Percentiles rank a stretch among this genome's conserved stretches.
Evolutionary conservation across 2,329 filamentous ascomycete species (phyloP).

Genomic region (Cytospora paraplurivora): DNA sequence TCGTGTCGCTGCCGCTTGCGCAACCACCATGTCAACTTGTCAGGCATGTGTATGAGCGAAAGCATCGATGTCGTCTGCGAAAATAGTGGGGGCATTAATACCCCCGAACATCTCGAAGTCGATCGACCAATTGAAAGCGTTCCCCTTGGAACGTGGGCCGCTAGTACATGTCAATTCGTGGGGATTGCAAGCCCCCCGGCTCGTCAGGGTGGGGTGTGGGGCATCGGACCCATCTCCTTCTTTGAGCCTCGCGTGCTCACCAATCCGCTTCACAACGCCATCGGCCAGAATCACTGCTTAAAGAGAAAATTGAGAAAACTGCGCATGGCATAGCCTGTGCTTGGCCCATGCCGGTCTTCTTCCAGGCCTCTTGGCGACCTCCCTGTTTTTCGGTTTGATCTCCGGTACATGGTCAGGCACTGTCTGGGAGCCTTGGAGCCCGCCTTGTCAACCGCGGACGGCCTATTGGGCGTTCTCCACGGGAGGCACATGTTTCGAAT

Average conservation of each 20-base stretch:
- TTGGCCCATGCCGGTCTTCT: constrained; percentile 13
- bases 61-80: constrained; percentile 21
- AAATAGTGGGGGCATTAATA: background rate
- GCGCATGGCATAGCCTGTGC: constrained; percentile 1
- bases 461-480: background rate
- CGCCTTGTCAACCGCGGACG: background rate
- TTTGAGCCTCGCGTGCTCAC: constrained; percentile 23
- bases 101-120: constrained; percentile 10
- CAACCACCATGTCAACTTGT: background rate
- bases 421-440: background rate
- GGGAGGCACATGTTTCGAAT: constrained; percentile 17
- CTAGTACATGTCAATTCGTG: constrained; percentile 26
- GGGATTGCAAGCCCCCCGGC: constrained; percentile 7
- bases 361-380: background rate
- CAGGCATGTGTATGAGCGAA: background rate
- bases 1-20: background rate
- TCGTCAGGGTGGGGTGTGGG: constrained; percentile 10
- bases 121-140: constrained; percentile 17
- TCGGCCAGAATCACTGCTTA: constrained; percentile 1
- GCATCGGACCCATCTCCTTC: constrained; percentile 8
- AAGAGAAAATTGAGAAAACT: background rate
- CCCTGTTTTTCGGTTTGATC: background rate
- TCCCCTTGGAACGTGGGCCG: constrained; percentile 17
- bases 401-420: background rate
- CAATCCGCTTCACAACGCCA: constrained; percentile 10